Conservation (phyloP, 2,329 filamentous ascomycete genomes). For the Talaromyces amestolkiae region DNA sequence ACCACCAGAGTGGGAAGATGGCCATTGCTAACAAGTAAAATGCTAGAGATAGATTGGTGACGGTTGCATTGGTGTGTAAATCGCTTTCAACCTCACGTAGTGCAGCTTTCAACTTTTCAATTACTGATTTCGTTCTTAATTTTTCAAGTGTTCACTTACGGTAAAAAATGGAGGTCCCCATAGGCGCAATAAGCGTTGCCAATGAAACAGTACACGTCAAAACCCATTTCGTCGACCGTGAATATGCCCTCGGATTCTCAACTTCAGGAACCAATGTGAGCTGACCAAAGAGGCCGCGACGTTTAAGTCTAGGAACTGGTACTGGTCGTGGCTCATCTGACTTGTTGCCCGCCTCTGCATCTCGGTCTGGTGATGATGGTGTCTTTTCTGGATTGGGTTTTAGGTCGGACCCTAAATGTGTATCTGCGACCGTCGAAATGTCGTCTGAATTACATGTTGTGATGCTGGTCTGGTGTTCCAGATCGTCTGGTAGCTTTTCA, state of each 20-base stretch:
- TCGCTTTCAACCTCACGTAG: constrained; percentile 63
- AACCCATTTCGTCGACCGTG: constrained; percentile 74
- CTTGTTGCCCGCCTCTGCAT: constrained; percentile 6
- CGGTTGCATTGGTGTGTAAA: constrained; percentile 60
- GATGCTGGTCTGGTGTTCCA: not conserved
- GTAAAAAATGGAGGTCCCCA: constrained; percentile 81
- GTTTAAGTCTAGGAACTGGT: constrained; percentile 49
- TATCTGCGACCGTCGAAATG: not conserved
- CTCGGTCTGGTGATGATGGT: not conserved
- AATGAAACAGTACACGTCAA: constrained; percentile 75
- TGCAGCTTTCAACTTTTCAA: constrained; percentile 43
- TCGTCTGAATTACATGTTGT: not conserved
- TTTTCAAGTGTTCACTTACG: constrained; percentile 48
- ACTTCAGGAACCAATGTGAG: constrained; percentile 76
- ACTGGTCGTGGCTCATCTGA: not conserved
- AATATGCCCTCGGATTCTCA: constrained; percentile 71
- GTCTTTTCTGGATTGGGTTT: not conserved
- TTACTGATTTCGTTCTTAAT: no score
- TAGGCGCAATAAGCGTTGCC: constrained; percentile 72
- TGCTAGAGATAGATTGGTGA: constrained; percentile 73
- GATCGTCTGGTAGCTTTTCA: not conserved
- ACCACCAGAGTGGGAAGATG: constrained; percentile 77
- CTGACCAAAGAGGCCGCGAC: constrained; percentile 69
- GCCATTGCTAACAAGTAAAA: constrained; percentile 80
- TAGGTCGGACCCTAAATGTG: not conserved